These are phyloP conservation scores for Zelopaecilomyces penicillatus DNA, from an alignment of 2,329 filamentous ascomycete species.

Conservation along the genomic window DNA sequence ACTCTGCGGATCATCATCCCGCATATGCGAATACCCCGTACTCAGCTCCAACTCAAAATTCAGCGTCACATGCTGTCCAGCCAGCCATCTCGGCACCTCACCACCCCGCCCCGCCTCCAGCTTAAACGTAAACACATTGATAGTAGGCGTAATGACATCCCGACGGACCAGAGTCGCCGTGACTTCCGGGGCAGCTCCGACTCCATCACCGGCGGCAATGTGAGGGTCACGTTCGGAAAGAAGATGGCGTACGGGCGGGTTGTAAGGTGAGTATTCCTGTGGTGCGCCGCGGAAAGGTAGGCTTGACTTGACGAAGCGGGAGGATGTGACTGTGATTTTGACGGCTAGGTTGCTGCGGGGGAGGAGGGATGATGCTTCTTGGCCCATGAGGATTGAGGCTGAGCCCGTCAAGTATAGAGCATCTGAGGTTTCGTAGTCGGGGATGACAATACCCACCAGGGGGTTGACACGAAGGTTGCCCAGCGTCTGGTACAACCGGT, in stretches of 20 bases:
- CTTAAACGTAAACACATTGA: conserved; percentile 54
- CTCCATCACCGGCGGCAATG: conserved; percentile 5
- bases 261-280: conserved; percentile 65
- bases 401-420: conserved; percentile 67
- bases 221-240: conserved; percentile 40
- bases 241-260: conserved; percentile 62
- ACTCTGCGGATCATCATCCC: conserved; percentile 67
- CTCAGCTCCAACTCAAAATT: conserved; percentile 63
- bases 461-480: conserved; percentile 67
- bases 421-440: conserved; percentile 64
- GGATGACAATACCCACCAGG: conserved; percentile 60
- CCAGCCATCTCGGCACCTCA: conserved; percentile 38
- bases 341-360: conserved; percentile 66
- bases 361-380: conserved; percentile 53
- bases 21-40: conserved; percentile 74
- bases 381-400: conserved; percentile 57
- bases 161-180: conserved; percentile 51
- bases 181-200: conserved; percentile 9
- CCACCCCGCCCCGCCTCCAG: conserved; percentile 16
- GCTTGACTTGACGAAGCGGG: conserved; percentile 54
- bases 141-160: conserved; percentile 53
- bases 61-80: conserved; percentile 72
- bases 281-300: conserved; percentile 58
- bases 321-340: conserved; percentile 52
- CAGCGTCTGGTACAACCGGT: conserved; percentile 73